Conservation (phyloP, 495 filamentous ascomycete genomes). For the Penicillium mononematosum region DNA sequence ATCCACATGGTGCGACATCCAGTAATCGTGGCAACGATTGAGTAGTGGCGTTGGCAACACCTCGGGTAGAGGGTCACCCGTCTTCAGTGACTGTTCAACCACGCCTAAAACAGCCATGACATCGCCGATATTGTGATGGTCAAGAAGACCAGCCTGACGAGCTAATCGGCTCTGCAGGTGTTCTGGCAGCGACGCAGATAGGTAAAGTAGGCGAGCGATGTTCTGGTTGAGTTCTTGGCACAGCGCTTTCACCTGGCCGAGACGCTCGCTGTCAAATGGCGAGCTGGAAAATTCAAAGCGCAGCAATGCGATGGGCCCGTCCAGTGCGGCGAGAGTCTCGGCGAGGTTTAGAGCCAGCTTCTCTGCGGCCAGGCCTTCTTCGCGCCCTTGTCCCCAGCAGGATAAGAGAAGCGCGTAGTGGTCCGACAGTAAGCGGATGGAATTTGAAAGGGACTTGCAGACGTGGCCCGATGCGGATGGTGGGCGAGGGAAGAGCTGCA, state of each 20-base stretch:
- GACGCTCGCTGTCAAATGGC: slow-evolving; percentile 37
- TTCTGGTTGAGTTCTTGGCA: slow-evolving; percentile 39
- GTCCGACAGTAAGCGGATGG: slow-evolving; percentile 39
- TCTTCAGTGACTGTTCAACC: slow-evolving; percentile 43
- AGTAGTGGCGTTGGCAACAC: slow-evolving; percentile 42
- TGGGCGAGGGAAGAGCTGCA: slow-evolving; percentile 45
- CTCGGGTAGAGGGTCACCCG: slow-evolving; percentile 43
- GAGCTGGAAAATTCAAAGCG: slow-evolving; percentile 45
- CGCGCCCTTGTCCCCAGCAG: slow-evolving; percentile 35
- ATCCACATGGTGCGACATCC: slow-evolving; percentile 24
- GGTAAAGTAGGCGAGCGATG: slow-evolving; percentile 34
- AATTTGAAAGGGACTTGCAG: slow-evolving; percentile 40
- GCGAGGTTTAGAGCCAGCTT: slow-evolving; percentile 37
- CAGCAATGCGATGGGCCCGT: slow-evolving; percentile 35
- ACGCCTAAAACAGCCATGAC: slow-evolving; percentile 43
- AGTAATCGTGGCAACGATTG: slow-evolving; percentile 34
- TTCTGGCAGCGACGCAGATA: slow-evolving; percentile 36
- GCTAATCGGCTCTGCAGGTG: slow-evolving; percentile 32
- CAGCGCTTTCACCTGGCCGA: slow-evolving; percentile 35
- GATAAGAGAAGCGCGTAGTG: slow-evolving; percentile 48
- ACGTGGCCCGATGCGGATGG: slow-evolving; percentile 44
- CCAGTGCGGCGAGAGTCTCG: slow-evolving; percentile 30
- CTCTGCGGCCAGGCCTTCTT: slow-evolving; percentile 31
- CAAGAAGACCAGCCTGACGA: slow-evolving; percentile 32
- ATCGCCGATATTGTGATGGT: slow-evolving; percentile 42